phyloP scores from a whole-genome alignment of 805 yeast species.

The Saccharomycopsis babjevae region DNA sequence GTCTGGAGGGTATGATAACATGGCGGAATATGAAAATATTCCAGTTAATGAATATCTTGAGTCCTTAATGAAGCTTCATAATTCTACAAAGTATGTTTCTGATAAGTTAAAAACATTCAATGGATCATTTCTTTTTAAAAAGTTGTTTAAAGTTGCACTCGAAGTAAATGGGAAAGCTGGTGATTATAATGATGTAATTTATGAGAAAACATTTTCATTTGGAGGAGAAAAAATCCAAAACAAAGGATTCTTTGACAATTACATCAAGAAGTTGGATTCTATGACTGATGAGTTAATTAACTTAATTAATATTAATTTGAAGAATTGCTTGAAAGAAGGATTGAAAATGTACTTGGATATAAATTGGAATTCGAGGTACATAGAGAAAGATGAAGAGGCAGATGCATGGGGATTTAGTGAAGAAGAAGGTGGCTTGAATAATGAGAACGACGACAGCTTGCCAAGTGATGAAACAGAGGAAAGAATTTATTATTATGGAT shows the following conservation, averaged over 20 bases:
- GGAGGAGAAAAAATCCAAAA: neutral
- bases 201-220: neutral
- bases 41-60: neutral
- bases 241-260: slow-evolving; percentile 2
- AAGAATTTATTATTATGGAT: neutral
- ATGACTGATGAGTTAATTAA: slow-evolving; percentile 3
- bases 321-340: slow-evolving; percentile 5
- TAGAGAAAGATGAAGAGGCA: slow-evolving; percentile 4
- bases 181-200: neutral
- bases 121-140: neutral
- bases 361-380: neutral
- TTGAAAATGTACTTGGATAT: slow-evolving; percentile 1
- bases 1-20: neutral
- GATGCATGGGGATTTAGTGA: slow-evolving; percentile 1
- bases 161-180: neutral
- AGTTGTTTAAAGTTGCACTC: neutral
- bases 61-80: slow-evolving; percentile 1
- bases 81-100: slow-evolving; percentile 6
- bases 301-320: slow-evolving; percentile 7
- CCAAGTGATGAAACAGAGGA: neutral
- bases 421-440: neutral
- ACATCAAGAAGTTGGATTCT: slow-evolving; percentile 1
- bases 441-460: neutral
- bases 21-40: neutral
- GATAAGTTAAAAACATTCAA: slow-evolving; percentile 5